Conservation (phyloP, 495 filamentous ascomycete species). For the Aspergillus saccharolyticus region DNA sequence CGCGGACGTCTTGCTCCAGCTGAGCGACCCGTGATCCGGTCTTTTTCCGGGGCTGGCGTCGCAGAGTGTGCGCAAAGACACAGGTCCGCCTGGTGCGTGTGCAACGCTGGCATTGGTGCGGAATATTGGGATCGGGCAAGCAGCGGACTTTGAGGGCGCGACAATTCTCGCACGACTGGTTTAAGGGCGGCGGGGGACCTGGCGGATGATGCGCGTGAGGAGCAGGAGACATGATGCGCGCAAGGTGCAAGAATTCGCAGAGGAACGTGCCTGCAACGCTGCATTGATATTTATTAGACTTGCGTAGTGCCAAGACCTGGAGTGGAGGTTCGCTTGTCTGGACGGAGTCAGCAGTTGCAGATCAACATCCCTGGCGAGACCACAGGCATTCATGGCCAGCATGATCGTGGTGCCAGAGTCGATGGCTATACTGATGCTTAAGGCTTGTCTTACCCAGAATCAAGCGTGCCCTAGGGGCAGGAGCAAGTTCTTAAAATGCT, state of each 20-base stretch:
- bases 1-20: neutral
- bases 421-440: neutral
- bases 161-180: slow-evolving; percentile 3
- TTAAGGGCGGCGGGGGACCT: neutral
- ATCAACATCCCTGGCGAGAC: neutral
- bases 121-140: neutral
- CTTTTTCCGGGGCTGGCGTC: slow-evolving; percentile 1
- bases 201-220: neutral
- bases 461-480: neutral
- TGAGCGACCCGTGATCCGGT: slow-evolving; percentile 1
- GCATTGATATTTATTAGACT: neutral
- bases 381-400: neutral
- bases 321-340: slow-evolving; percentile 1
- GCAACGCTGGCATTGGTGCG: neutral
- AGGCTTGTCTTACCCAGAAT: neutral
- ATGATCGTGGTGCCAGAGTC: neutral
- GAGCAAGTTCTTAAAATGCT: neutral
- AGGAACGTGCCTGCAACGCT: neutral
- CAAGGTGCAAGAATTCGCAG: neutral
- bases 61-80: neutral
- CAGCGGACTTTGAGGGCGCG: neutral
- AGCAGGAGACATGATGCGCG: neutral
- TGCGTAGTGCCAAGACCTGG: neutral
- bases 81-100: neutral
- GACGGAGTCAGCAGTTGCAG: neutral